These are phyloP conservation scores for Schizosaccharomyces versatilis DNA, from an alignment of 1,139 yeast genomes.

Conservation along the genomic window DNA sequence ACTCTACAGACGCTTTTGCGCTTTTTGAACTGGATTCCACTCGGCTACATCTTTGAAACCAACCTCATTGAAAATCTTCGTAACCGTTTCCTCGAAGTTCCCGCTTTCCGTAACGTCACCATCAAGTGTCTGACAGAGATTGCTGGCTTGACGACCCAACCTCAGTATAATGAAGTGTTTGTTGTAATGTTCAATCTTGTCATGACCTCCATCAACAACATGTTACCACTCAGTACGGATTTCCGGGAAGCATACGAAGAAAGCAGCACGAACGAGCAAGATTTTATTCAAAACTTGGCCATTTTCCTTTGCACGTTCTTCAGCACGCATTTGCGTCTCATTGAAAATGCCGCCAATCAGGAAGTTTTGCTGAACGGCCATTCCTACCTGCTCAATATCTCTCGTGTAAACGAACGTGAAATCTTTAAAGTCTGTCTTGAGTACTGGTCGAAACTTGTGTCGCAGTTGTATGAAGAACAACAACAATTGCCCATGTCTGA, in stretches of 20 bases:
- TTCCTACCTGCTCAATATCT: slow-evolving; percentile 58
- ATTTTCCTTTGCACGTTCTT: slow-evolving; percentile 76
- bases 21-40: slow-evolving; percentile 87
- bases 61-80: slow-evolving; percentile 51
- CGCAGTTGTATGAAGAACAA: slow-evolving; percentile 61
- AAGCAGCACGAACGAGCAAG: slow-evolving; percentile 72
- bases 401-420: slow-evolving; percentile 86
- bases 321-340: slow-evolving; percentile 46
- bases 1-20: slow-evolving; percentile 65
- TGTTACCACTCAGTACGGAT: slow-evolving; percentile 44
- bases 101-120: slow-evolving; percentile 63
- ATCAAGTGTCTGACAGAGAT: slow-evolving; percentile 86
- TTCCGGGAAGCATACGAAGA: slow-evolving; percentile 48
- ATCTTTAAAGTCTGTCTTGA: slow-evolving; percentile 85
- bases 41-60: slow-evolving; percentile 73
- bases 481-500: slow-evolving; percentile 56
- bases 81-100: slow-evolving; percentile 47
- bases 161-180: slow-evolving; percentile 46
- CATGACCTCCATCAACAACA: slow-evolving; percentile 44
- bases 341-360: slow-evolving; percentile 44
- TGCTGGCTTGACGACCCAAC: slow-evolving; percentile 37
- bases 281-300: slow-evolving; percentile 84
- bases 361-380: slow-evolving; percentile 52
- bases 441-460: slow-evolving; percentile 74
- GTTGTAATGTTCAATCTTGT: slow-evolving; percentile 50